These are phyloP conservation scores for Saccharomycopsis sp. DNA, from an alignment of 805 yeast genomes.

Conservation along the genomic window DNA sequence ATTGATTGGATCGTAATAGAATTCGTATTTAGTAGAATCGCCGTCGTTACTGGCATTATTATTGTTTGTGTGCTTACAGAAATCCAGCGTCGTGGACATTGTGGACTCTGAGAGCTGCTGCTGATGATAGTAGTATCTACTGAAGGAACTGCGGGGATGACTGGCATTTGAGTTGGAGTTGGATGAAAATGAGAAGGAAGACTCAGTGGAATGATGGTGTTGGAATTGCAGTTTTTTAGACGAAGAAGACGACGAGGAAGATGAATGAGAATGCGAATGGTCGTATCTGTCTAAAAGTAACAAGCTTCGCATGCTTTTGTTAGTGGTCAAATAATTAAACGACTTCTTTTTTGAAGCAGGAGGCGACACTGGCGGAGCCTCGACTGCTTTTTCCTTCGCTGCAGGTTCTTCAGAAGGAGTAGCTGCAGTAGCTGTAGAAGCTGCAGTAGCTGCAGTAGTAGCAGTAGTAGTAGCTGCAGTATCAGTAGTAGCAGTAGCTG, in stretches of 20 bases:
- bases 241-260: neutral
- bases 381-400: too few relatives aligned
- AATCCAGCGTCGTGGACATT: neutral
- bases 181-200: neutral
- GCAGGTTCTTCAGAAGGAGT: neutral
- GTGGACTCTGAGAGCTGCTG: neutral
- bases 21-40: neutral
- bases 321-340: neutral
- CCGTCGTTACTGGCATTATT: neutral
- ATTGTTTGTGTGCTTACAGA: neutral
- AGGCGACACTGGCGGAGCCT: neutral
- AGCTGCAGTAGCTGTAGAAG: too few relatives aligned
- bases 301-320: neutral
- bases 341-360: neutral
- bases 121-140: neutral
- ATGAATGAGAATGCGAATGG: neutral
- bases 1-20: slow-evolving; percentile 17
- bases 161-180: neutral
- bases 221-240: neutral
- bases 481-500: neutral
- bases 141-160: neutral
- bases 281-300: neutral
- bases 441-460: too few relatives aligned
- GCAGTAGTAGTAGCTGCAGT: too few relatives aligned
- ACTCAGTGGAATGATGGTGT: neutral